These are phyloP conservation scores for Sicyos edulis DNA, from an alignment of 306 rosid species.

Conservation along the genomic window DNA sequence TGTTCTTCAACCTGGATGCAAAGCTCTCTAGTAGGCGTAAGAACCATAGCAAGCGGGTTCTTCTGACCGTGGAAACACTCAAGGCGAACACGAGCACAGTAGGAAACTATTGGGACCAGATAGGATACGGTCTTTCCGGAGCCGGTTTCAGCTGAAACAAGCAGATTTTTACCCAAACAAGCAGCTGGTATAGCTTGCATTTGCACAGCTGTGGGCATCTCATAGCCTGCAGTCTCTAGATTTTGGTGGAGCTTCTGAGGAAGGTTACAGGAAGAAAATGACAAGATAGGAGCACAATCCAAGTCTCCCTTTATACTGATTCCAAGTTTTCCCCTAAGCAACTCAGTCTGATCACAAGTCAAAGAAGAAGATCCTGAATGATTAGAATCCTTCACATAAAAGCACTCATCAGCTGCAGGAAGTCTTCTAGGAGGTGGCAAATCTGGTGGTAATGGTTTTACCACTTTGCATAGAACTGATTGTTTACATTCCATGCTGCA, in stretches of 20 bases:
- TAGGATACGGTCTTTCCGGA: slow-evolving; percentile 81
- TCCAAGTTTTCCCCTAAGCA: slow-evolving; percentile 52
- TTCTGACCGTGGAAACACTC: slow-evolving; percentile 30
- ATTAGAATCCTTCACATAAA: slow-evolving; percentile 51
- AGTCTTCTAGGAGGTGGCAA: slow-evolving; percentile 31
- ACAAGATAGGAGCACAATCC: slow-evolving; percentile 46
- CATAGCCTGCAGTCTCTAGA: slow-evolving; percentile 68
- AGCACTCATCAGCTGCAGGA: slow-evolving; percentile 62
- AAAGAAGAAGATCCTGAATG: slow-evolving; percentile 29
- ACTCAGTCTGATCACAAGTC: slow-evolving; percentile 35
- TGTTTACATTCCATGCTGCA: slow-evolving; percentile 87
- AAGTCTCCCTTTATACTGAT: slow-evolving; percentile 55
- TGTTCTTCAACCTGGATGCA: slow-evolving; percentile 70
- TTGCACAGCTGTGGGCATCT: slow-evolving; percentile 79
- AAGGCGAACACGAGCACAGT: slow-evolving; percentile 37
- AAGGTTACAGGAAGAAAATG: slow-evolving; percentile 50
- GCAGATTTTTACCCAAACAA: slow-evolving; percentile 55
- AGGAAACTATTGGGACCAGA: slow-evolving; percentile 57
- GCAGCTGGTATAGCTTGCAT: slow-evolving; percentile 91
- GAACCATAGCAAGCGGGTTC: slow-evolving; percentile 61
- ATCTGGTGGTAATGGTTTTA: slow-evolving; percentile 23
- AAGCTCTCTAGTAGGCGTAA: slow-evolving; percentile 82
- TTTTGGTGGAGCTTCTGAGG: slow-evolving; percentile 64
- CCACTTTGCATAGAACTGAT: slow-evolving; percentile 35
- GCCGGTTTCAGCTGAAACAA: slow-evolving; percentile 72